Conservation (phyloP, 768 basidiomycete species). For the Naganishia vaughanmartiniae region DNA sequence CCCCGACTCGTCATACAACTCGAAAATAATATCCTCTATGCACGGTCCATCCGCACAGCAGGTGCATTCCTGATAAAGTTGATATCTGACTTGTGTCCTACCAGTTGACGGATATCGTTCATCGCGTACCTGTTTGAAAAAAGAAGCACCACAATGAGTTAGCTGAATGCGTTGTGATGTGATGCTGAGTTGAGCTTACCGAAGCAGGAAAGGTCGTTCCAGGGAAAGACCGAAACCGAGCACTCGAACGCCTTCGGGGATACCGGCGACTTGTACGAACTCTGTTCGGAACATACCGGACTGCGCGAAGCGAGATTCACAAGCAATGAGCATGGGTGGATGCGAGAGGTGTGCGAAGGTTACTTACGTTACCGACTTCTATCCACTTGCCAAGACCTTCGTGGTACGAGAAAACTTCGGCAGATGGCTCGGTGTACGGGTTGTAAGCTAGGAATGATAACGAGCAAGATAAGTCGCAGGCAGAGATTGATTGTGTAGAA, state of each 20-base stretch:
- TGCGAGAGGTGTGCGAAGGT: constrained; percentile 27
- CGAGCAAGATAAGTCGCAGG: background rate
- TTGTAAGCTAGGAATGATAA: constrained; percentile 75
- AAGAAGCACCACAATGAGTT: background rate
- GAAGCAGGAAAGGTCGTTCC: constrained; percentile 98
- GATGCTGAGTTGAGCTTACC: constrained; percentile 57
- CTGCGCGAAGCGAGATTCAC: constrained; percentile 52
- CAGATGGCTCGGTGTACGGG: constrained; percentile 79
- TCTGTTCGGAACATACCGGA: constrained; percentile 97
- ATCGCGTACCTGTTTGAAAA: constrained; percentile 75
- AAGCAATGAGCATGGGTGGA: background rate
- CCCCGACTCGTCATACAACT: constrained; percentile 1
- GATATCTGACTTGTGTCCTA: constrained; percentile 94
- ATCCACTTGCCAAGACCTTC: constrained; percentile 91
- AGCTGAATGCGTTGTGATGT: too few species aligned
- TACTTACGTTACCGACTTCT: constrained; percentile 77
- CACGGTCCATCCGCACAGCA: constrained; percentile 78
- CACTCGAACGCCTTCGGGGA: constrained; percentile 92
- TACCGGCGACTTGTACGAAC: constrained; percentile 98
- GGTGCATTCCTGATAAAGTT: constrained; percentile 83
- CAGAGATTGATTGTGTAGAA: background rate
- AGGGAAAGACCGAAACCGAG: constrained; percentile 94
- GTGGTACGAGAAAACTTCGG: constrained; percentile 99
- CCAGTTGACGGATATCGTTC: constrained; percentile 91
- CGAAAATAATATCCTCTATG: constrained; percentile 33